Percentiles rank a stretch among this genome's conserved stretches.
phyloP scores from a whole-genome alignment of 352 stramenopile genomes.

The Thalassiosira mediterranea region DNA sequence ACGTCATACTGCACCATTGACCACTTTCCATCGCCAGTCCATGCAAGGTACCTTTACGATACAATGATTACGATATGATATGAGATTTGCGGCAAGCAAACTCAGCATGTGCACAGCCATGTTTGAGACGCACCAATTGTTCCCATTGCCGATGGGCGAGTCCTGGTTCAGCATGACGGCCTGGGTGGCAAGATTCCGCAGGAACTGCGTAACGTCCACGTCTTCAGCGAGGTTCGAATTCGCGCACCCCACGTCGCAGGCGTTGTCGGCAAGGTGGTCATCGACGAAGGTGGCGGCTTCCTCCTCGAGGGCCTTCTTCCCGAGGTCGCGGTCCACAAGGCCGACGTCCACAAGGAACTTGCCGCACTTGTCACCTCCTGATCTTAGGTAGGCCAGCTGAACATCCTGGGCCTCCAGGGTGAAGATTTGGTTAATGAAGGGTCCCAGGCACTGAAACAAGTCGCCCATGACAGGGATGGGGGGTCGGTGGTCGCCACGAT shows the following conservation, averaged over 20 bases:
- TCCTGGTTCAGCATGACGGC: neutral
- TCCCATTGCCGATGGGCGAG: neutral
- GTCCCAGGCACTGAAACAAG: neutral
- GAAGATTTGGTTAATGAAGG: neutral
- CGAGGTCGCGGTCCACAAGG: neutral
- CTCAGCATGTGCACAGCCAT: no score
- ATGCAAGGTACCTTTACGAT: neutral
- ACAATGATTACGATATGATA: no score
- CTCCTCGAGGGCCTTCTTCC: neutral
- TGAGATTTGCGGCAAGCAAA: no score
- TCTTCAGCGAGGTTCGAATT: neutral
- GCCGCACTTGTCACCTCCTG: neutral
- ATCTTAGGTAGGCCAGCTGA: neutral
- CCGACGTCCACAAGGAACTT: neutral
- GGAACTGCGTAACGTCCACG: neutral
- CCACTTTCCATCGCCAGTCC: neutral
- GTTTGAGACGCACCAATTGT: no score
- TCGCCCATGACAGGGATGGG: neutral
- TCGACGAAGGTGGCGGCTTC: neutral
- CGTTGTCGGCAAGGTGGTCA: no score
- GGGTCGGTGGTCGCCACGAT: neutral
- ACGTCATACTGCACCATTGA: neutral
- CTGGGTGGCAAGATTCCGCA: neutral
- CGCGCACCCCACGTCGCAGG: neutral
- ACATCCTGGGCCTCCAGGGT: neutral